Conservation (phyloP, 1,284 basidiomycete species). For the Pascua guehoae region DNA sequence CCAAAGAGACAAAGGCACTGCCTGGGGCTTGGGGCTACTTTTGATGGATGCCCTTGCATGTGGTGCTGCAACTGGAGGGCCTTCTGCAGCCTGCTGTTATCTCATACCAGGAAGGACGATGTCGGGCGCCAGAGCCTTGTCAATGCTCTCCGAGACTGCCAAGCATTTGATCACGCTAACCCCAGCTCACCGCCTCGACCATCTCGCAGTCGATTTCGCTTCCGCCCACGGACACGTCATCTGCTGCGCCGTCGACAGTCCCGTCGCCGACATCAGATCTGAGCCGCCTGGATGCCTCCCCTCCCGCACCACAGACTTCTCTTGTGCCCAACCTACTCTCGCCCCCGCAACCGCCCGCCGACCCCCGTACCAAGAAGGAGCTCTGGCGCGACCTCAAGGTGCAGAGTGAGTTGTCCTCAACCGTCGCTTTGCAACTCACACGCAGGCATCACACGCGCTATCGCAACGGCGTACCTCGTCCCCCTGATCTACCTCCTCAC, state of each 20-base stretch:
- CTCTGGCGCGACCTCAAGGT: constrained; percentile 48
- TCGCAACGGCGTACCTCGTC: constrained; percentile 44
- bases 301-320: constrained; percentile 9
- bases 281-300: constrained; percentile 21
- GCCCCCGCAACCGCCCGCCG: background rate
- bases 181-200: constrained; percentile 34
- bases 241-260: constrained; percentile 30
- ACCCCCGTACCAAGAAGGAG: constrained; percentile 38
- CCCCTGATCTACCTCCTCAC: constrained; percentile 47
- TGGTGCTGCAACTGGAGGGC: no score
- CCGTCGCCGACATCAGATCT: constrained; percentile 34
- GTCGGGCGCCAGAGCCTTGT: no score
- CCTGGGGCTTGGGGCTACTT: no score
- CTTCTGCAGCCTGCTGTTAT: no score
- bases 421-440: background rate
- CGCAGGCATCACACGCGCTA: constrained; percentile 40
- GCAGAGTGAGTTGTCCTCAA: constrained; percentile 32
- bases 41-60: no score
- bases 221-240: constrained; percentile 41
- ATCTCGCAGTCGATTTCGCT: constrained; percentile 43
- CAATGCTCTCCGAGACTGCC: no score
- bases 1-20: no score
- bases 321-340: background rate
- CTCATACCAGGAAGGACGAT: no score
- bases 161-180: background rate